Evolutionary conservation across 352 stramenopile genomes (phyloP), one percentile per base, ranked within the genome.

Genomic region (Phytophthora gonapodyides): DNA sequence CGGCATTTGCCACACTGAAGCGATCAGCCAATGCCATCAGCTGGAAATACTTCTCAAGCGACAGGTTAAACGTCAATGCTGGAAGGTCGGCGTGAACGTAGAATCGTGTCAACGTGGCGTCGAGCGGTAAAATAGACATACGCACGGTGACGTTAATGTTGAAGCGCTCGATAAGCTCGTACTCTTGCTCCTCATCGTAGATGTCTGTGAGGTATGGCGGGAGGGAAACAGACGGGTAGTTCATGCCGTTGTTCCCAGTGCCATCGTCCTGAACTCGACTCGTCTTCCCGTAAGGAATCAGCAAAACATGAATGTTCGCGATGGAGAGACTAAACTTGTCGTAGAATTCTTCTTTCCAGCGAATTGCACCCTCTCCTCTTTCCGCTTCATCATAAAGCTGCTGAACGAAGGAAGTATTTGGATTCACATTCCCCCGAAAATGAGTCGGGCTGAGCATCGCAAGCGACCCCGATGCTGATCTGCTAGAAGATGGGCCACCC

Each of bases 291-390:
- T 89, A 85, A 17, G 87, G 87, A 41, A 96, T 78, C 44, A 96
- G 57, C 0, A 94, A 70, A 8, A 94, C 79, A 52, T 96, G 82
- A 50, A 96, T 73, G 55, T 96, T 94, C 31, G 82, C 85, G 40
- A 96, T 61, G 5, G 82, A 85, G 17, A 94, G 69, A 19, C 78
- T 89, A 61, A 96, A 96, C 65, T 94, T 96, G 72, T 96, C 87
- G 59, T 96, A 96, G 51, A 96, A 96, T 43, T 94, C 87, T 64
- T 96, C 87, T 48, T 96, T 96, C 87, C 87, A 96, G 16, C 84
- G 87, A 61, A 93, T 89, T 7, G 85, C 84, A 0, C 84, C 83
- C 69, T 96, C 84, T 19, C 86, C 87, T 63, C 75, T 82, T 45
- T 96, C 87, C 2, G 82, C 84, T 69, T 96, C 87, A 64, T 96